Evolutionary conservation across 2,329 filamentous ascomycete species (phyloP).

Genomic region (Aspergillus versicolor): DNA sequence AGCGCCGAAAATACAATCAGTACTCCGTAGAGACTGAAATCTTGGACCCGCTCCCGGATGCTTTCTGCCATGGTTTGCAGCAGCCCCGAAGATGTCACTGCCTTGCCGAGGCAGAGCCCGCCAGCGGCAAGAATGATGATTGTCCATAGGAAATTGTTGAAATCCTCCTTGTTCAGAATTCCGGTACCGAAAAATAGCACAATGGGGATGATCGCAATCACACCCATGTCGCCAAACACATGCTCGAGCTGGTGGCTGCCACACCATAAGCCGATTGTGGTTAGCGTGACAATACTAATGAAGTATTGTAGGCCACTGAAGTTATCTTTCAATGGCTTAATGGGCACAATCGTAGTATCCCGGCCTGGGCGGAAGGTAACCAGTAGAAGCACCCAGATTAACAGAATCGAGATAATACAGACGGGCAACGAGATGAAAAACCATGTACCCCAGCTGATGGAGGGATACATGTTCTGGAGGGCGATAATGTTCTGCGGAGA

Average conservation of each 20-base stretch:
- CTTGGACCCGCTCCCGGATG: conserved; percentile 73
- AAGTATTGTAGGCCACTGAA: conserved; percentile 93
- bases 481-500: conserved; percentile 98
- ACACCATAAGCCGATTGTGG: conserved; percentile 90
- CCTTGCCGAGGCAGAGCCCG: conserved; percentile 86
- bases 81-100: conserved; percentile 88
- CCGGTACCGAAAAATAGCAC: conserved; percentile 96
- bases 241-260: conserved; percentile 82
- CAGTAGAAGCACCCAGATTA: conserved; percentile 87
- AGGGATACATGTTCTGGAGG: conserved; percentile 88
- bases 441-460: conserved; percentile 92
- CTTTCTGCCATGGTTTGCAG: conserved; percentile 79
- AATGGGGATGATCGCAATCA: conserved; percentile 93
- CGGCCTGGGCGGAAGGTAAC: conserved; percentile 80
- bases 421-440: conserved; percentile 95
- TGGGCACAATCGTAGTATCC: conserved; percentile 86
- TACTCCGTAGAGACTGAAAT: conserved; percentile 80
- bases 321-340: conserved; percentile 81
- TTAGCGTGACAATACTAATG: conserved; percentile 76
- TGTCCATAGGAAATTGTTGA: conserved; percentile 99
- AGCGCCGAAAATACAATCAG: conserved; percentile 80
- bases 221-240: conserved; percentile 95
- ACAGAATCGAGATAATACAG: conserved; percentile 79
- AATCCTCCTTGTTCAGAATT: conserved; percentile 96
- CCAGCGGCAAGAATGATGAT: conserved; percentile 98